A percentile compares a stretch with the other conserved stretches of the same genome.
phyloP scores from a whole-genome alignment of 164 flowering plant species.

The Cinnamomum chago region DNA sequence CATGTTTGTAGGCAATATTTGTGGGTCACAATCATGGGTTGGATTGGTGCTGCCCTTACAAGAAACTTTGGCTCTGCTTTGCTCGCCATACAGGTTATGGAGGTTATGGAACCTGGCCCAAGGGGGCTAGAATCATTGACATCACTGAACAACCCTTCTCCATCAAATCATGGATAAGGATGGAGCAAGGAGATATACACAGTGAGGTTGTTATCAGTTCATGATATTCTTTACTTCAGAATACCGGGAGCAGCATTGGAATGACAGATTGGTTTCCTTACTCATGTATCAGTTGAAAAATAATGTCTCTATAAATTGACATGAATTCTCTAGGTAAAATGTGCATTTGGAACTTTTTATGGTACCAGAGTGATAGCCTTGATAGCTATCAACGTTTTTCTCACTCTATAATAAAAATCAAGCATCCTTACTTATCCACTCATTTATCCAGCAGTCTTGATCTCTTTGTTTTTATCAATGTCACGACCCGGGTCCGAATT shows the following conservation, averaged over 20 bases:
- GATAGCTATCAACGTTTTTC: too few relatives aligned
- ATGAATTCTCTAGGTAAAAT: too few relatives aligned
- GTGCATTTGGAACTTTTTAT: too few relatives aligned
- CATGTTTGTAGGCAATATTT: constrained; percentile 59
- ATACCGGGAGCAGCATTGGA: neutral
- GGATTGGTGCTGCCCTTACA: constrained; percentile 90
- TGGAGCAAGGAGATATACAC: constrained; percentile 71
- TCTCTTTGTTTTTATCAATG: too few relatives aligned
- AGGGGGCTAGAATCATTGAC: constrained; percentile 78
- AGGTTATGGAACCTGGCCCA: constrained; percentile 81
- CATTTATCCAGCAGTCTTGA: too few relatives aligned
- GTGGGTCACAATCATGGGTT: constrained; percentile 92
- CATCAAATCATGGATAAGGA: constrained; percentile 81
- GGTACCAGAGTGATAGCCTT: too few relatives aligned
- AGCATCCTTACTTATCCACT: too few relatives aligned
- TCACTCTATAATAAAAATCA: too few relatives aligned
- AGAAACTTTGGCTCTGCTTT: constrained; percentile 78
- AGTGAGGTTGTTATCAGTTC: constrained; percentile 54
- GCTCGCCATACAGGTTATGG: constrained; percentile 93
- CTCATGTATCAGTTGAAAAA: too few relatives aligned
- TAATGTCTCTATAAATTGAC: too few relatives aligned
- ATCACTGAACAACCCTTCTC: constrained; percentile 55
- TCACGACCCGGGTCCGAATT: too few relatives aligned
- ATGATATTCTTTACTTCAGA: constrained; percentile 4
- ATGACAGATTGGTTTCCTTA: too few relatives aligned